Conservation (phyloP, 2,329 filamentous ascomycete genomes). For the Drechslerella coelobrocha region DNA sequence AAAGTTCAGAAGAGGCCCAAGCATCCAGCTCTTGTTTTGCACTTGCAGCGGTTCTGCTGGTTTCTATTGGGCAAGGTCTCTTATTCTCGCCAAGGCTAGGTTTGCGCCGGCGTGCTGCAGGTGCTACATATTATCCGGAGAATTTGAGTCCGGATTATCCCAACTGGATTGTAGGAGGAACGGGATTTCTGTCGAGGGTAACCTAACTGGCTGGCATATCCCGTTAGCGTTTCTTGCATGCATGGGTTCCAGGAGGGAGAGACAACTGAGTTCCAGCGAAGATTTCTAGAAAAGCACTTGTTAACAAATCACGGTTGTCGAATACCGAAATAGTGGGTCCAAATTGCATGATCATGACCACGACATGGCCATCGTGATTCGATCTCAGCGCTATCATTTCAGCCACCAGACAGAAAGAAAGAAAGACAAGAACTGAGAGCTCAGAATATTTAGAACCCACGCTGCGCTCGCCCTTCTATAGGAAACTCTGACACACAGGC, state of each 20-base stretch:
- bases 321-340: neutral
- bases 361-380: no score
- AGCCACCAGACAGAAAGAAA: no score
- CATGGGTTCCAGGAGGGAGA: slow-evolving; percentile 6
- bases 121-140: slow-evolving; percentile 35
- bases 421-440: no score
- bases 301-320: slow-evolving; percentile 1
- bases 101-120: neutral
- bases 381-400: no score
- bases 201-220: slow-evolving; percentile 5
- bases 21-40: slow-evolving; percentile 11
- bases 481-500: no score
- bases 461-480: no score
- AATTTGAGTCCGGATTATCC: slow-evolving; percentile 48
- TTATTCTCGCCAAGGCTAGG: neutral
- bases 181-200: slow-evolving; percentile 5
- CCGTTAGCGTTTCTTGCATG: neutral
- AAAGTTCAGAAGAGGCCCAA: slow-evolving; percentile 9
- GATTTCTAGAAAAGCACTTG: slow-evolving; percentile 31
- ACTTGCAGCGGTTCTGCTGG: slow-evolving; percentile 5
- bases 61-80: slow-evolving; percentile 15
- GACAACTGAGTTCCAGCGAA: slow-evolving; percentile 23
- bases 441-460: no score
- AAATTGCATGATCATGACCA: slow-evolving; percentile 12
- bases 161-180: slow-evolving; percentile 16